Evolutionary conservation across 257 asterid species (phyloP), one percentile per base, ranked within the genome.

Genomic region (Mitragyna speciosa): DNA sequence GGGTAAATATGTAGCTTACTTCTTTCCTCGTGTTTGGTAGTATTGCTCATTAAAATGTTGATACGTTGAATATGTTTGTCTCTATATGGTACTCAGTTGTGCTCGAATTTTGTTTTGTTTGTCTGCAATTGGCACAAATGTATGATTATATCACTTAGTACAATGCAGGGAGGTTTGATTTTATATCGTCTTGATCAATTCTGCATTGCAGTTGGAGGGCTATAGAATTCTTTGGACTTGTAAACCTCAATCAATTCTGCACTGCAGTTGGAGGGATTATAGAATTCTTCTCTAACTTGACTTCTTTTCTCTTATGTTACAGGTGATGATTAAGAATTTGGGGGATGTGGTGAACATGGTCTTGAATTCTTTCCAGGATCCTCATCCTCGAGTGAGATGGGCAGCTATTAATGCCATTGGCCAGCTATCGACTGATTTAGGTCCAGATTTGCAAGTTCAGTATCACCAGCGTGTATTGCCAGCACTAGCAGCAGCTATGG

Each of bases 341-440:
- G 96, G 90, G 84, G 97, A 94, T 87, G 91, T 94, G 81, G 91
- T 96, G 75, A 89, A 80, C 84, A 96, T 96, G 99, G 97, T 96
- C 80, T 84, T 96, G 88, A 92, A 88, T 85, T 92, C 98, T 67
- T 92, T 96, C 86, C 98, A 94, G 88, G 94, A 92, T 84, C 97
- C 92, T 75, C 99, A 94, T 78, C 97, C 99, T n/a, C 97, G 99
- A 43, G 99, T 88, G 79, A 88, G 97, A 75, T 96, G 98, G 99
- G 97, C 98, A 28, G 99, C 99, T 65, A 94, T 96, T 70, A 96
- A 96, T 88, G 99, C 99, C 61, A 89, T 96, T 81, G 99, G 99
- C 78, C 99, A 96, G 87, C 85, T 96, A 28, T 96, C 99, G 69
- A 96, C 99, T 70, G 99, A 94, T 83, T 89, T 96, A 88, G 99